phyloP scores from a whole-genome alignment of 2,329 filamentous ascomycete genomes.

The Phialemonium atrogriseum region DNA sequence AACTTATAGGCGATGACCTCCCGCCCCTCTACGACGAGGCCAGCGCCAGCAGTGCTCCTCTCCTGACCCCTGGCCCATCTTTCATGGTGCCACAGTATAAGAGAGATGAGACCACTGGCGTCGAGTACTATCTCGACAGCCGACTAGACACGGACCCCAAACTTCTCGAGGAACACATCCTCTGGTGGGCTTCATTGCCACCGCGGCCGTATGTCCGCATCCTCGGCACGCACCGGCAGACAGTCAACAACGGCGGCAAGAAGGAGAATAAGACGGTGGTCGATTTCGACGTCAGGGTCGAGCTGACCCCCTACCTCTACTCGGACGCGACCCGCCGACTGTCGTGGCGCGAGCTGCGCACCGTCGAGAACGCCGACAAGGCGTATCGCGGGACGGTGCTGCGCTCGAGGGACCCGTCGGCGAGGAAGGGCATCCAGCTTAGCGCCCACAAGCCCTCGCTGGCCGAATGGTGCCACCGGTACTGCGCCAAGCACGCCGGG shows the following conservation, averaged over 20 bases:
- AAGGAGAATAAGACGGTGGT: constrained; percentile 36
- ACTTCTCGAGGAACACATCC: constrained; percentile 36
- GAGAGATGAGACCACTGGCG: constrained; percentile 23
- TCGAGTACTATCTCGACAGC: constrained; percentile 34
- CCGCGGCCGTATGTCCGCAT: constrained; percentile 46
- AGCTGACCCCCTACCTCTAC: constrained; percentile 51
- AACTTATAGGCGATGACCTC: constrained; percentile 29
- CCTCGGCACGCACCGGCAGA: constrained; percentile 43
- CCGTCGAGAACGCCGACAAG: constrained; percentile 50
- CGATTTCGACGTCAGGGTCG: constrained; percentile 53
- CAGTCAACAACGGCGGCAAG: constrained; percentile 33
- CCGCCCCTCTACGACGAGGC: constrained; percentile 38
- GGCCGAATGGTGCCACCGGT: constrained; percentile 60
- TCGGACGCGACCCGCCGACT: constrained; percentile 28
- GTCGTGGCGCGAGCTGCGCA: constrained; percentile 36
- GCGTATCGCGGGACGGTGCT: constrained; percentile 57
- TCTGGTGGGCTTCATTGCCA: constrained; percentile 34
- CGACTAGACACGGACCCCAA: constrained; percentile 35
- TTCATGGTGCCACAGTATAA: constrained; percentile 14
- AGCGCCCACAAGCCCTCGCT: constrained; percentile 31
- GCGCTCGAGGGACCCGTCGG: constrained; percentile 39
- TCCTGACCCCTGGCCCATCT: constrained; percentile 11
- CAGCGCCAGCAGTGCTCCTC: constrained; percentile 9
- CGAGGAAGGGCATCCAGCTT: constrained; percentile 36
- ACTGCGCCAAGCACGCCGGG: constrained; percentile 47